Conservation (phyloP, 2,329 filamentous ascomycete genomes). For the Microcyclospora tardicrescens region DNA sequence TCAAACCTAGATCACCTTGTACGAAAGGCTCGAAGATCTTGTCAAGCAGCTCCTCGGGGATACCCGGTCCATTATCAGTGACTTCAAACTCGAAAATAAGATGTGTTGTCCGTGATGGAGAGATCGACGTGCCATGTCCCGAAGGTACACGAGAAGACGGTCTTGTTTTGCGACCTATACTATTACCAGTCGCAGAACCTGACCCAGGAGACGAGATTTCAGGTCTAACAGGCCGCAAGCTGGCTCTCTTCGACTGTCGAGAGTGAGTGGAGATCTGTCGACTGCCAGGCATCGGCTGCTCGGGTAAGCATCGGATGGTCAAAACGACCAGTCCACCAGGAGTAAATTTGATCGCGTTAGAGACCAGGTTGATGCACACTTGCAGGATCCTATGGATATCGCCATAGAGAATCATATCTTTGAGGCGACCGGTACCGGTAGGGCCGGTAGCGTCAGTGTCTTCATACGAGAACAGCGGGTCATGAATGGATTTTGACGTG, state of each 20-base stretch:
- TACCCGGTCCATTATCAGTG: constrained; percentile 76
- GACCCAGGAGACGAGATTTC: neutral
- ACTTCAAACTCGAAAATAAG: constrained; percentile 79
- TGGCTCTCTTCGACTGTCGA: constrained; percentile 8
- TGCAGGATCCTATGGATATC: constrained; percentile 84
- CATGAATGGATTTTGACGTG: constrained; percentile 17
- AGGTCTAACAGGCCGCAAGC: too few relatives aligned
- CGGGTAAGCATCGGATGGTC: constrained; percentile 59
- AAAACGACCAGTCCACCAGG: constrained; percentile 66
- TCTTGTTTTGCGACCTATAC: neutral
- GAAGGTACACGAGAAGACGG: neutral
- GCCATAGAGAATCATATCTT: constrained; percentile 83
- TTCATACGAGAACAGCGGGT: constrained; percentile 4
- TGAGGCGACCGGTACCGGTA: constrained; percentile 46
- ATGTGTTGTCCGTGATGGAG: constrained; percentile 46
- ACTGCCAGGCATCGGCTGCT: constrained; percentile 35
- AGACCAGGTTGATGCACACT: constrained; percentile 86
- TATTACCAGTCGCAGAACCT: neutral
- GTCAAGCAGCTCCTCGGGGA: constrained; percentile 61
- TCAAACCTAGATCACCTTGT: constrained; percentile 78
- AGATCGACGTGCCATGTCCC: constrained; percentile 11
- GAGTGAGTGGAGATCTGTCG: constrained; percentile 29
- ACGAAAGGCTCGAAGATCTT: constrained; percentile 91
- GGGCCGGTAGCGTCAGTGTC: constrained; percentile 34
- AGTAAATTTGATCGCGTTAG: constrained; percentile 86